Evolutionary conservation across 129 eudicot species (phyloP).

Genomic region (Tagetes erecta): DNA sequence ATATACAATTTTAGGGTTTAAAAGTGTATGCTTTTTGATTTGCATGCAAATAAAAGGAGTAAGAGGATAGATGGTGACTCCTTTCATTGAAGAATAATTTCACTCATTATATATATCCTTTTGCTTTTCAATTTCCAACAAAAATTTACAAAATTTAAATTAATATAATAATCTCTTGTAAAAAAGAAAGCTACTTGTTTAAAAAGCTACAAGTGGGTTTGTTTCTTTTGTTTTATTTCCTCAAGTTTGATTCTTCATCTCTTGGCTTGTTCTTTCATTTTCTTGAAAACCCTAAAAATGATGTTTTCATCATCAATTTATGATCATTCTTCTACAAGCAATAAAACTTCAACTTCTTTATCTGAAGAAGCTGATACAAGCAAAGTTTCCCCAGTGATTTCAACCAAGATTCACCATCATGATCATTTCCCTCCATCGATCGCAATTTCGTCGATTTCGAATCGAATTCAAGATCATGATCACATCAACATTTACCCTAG

Average conservation of each 20-base stretch:
- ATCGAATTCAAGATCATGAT: slow-evolving; percentile 32
- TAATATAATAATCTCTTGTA: neutral
- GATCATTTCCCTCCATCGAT: slow-evolving; percentile 51
- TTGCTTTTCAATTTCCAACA: slow-evolving; percentile 22
- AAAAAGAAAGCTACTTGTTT: slow-evolving; percentile 40
- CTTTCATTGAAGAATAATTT: slow-evolving; percentile 40
- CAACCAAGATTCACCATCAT: slow-evolving; percentile 46
- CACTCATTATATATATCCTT: slow-evolving; percentile 38
- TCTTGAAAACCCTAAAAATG: slow-evolving; percentile 39
- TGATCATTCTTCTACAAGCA: slow-evolving; percentile 36
- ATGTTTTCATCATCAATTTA: slow-evolving; percentile 63
- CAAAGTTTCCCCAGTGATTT: slow-evolving; percentile 43
- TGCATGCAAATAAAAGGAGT: slow-evolving; percentile 40
- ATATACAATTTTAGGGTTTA: slow-evolving; percentile 11
- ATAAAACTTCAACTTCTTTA: slow-evolving; percentile 46
- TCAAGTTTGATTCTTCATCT: slow-evolving; percentile 37
- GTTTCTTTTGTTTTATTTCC: slow-evolving; percentile 31
- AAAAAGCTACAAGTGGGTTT: slow-evolving; percentile 30
- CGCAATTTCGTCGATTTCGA: slow-evolving; percentile 32
- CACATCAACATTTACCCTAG: slow-evolving; percentile 26
- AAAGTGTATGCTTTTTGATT: slow-evolving; percentile 29
- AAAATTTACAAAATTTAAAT: neutral
- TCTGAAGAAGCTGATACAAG: slow-evolving; percentile 56
- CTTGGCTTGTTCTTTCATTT: slow-evolving; percentile 43
- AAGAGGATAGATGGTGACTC: slow-evolving; percentile 43